These are phyloP conservation scores for Inga oerstediana DNA, from an alignment of 306 rosid genomes.

Conservation along the genomic window DNA sequence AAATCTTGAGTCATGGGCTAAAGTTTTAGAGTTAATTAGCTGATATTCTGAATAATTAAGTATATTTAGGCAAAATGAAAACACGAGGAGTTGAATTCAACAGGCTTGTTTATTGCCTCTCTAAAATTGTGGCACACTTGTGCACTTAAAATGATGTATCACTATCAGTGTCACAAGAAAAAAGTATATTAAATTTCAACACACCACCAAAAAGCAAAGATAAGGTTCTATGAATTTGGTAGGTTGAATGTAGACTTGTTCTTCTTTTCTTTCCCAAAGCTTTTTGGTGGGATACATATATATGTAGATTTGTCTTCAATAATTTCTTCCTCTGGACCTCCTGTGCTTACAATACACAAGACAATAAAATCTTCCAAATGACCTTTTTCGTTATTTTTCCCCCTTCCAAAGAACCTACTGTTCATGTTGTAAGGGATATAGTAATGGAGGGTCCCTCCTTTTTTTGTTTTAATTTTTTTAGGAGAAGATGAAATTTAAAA, in stretches of 20 bases:
- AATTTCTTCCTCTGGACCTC: not conserved
- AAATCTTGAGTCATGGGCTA: not conserved
- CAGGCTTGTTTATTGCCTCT: not conserved
- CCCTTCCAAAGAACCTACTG: not conserved
- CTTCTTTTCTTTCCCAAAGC: not conserved
- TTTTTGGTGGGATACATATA: slow-evolving; percentile 16
- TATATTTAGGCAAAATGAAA: not conserved
- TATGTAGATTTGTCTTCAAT: not conserved
- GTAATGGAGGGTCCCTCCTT: not conserved
- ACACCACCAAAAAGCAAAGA: slow-evolving; percentile 20
- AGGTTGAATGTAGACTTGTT: slow-evolving; percentile 16
- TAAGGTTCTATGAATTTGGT: slow-evolving; percentile 24
- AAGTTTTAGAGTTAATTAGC: not conserved
- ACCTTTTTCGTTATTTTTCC: not conserved
- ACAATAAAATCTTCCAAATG: not conserved
- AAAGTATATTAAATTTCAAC: slow-evolving; percentile 1
- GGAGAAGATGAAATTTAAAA: not conserved
- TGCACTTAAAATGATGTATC: slow-evolving; percentile 6
- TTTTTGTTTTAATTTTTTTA: not conserved
- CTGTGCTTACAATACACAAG: not conserved
- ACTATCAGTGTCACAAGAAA: not conserved
- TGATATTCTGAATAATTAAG: not conserved
- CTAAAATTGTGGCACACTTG: not conserved
- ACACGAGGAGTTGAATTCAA: not conserved
- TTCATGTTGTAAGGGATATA: not conserved